Percentiles rank a stretch among this genome's conserved stretches.
phyloP scores from a whole-genome alignment of 73 alveolate genomes.

The Blepharisma stoltei region DNA sequence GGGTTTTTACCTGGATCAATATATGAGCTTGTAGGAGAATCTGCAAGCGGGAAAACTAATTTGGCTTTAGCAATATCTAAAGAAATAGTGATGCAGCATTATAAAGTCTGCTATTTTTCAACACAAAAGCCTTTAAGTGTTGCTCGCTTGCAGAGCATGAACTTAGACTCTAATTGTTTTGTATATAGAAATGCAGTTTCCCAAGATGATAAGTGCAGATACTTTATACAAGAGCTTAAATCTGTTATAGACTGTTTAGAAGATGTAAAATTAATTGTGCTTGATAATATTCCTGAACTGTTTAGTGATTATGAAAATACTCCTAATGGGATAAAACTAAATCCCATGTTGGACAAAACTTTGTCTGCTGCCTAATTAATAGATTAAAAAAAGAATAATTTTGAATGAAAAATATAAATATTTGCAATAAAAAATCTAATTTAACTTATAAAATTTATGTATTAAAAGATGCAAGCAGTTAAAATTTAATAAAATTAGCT shows the following conservation, averaged over 20 bases:
- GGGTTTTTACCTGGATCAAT: neutral
- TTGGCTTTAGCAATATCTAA: neutral
- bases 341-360: too few relatives aligned
- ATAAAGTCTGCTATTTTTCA: neutral
- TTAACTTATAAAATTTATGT: too few relatives aligned
- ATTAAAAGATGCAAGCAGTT: too few relatives aligned
- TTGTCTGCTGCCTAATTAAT: too few relatives aligned
- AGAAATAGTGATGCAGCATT: neutral
- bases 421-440: too few relatives aligned
- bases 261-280: neutral
- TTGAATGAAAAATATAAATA: too few relatives aligned
- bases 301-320: neutral
- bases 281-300: neutral
- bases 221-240: neutral
- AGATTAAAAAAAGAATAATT: too few relatives aligned
- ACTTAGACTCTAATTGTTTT: neutral
- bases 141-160: neutral
- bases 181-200: neutral
- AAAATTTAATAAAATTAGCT: too few relatives aligned
- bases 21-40: conserved; percentile 18
- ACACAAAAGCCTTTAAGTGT: conserved; percentile 21
- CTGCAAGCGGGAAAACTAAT: conserved; percentile 23
- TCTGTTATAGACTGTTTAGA: neutral
- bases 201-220: neutral
- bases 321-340: neutral